Evolutionary conservation across 768 basidiomycete genomes (phyloP).

Genomic region (Cytidiella melzeri): DNA sequence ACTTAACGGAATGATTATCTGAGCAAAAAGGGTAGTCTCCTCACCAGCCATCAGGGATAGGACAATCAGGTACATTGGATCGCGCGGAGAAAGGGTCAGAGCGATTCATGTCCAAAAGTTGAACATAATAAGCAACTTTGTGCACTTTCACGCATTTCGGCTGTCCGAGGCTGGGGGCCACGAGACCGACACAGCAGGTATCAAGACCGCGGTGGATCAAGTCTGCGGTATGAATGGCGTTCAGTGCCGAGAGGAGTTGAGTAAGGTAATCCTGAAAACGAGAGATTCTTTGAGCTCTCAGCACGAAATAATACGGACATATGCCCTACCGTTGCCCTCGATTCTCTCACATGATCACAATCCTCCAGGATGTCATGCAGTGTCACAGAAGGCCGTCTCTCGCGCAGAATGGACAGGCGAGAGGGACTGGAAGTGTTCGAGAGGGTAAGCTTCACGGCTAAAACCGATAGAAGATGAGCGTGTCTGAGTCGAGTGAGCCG

Average conservation of each 20-base stretch:
- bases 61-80: conserved; percentile 17
- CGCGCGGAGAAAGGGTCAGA: conserved; percentile 65
- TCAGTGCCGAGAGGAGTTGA: conserved; percentile 67
- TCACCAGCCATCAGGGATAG: conserved; percentile 43
- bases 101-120: conserved; percentile 72
- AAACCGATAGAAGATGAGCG: conserved; percentile 57
- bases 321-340: conserved; percentile 53
- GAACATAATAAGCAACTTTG: conserved; percentile 64
- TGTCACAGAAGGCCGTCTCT: conserved; percentile 60
- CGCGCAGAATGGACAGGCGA: conserved; percentile 61
- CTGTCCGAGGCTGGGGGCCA: conserved; percentile 41
- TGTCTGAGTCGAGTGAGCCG: conserved; percentile 54
- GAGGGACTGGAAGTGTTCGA: conserved; percentile 44
- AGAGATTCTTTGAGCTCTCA: background rate
- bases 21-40: conserved; percentile 25
- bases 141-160: conserved; percentile 70
- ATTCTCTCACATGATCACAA: conserved; percentile 66
- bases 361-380: conserved; percentile 74
- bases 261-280: conserved; percentile 61
- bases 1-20: no score
- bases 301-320: background rate
- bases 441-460: conserved; percentile 58
- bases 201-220: conserved; percentile 68
- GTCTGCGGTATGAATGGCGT: conserved; percentile 56
- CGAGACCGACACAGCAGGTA: conserved; percentile 55